A percentile compares a stretch with the other conserved stretches of the same genome.
phyloP scores from a whole-genome alignment of 495 filamentous ascomycete species.

The Neurospora sp. region DNA sequence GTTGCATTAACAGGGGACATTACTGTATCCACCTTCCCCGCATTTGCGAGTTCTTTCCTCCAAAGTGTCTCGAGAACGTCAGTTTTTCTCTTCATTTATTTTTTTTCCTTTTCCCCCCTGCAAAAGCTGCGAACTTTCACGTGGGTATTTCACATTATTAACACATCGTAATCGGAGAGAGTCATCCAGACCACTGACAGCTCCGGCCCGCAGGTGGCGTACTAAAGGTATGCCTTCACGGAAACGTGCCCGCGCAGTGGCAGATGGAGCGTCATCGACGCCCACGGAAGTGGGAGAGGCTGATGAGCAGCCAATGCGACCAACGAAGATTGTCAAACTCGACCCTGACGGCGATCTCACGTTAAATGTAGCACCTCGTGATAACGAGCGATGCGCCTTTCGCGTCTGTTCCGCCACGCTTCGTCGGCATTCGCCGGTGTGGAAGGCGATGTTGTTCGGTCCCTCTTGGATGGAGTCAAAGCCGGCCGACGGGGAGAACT shows the following conservation, averaged over 20 bases:
- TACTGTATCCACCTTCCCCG: too few species aligned
- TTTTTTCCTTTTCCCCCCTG: too few species aligned
- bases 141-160: too few species aligned
- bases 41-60: too few species aligned
- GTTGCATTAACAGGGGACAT: too few species aligned
- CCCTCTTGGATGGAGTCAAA: constrained; percentile 15
- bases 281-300: background rate
- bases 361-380: background rate
- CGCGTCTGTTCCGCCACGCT: constrained; percentile 15
- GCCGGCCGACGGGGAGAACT: constrained; percentile 2
- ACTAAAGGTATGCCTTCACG: background rate
- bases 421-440: constrained; percentile 17
- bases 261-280: background rate
- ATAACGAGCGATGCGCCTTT: background rate
- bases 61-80: too few species aligned
- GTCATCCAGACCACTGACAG: background rate
- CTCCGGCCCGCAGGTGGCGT: background rate
- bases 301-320: background rate
- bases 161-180: too few species aligned
- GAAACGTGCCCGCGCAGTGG: background rate
- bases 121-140: too few species aligned
- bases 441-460: constrained; percentile 19
- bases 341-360: constrained; percentile 1
- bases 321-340: background rate
- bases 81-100: too few species aligned